phyloP scores from a whole-genome alignment of 495 filamentous ascomycete species.

The Penicillium desertorum region DNA sequence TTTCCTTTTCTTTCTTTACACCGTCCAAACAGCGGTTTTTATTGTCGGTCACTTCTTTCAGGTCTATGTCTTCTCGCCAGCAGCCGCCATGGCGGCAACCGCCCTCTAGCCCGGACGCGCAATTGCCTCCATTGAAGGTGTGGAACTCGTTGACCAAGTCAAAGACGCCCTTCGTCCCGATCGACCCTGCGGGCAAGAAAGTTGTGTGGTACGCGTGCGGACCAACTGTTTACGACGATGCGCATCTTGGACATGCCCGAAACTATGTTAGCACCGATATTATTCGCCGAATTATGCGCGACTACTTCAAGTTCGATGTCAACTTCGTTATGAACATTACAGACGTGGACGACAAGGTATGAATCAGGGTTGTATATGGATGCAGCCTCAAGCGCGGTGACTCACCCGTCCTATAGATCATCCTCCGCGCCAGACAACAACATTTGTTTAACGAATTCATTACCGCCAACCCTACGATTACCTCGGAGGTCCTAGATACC shows the following conservation, averaged over 20 bases:
- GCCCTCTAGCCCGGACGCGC: conserved; percentile 27
- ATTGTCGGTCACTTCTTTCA: conserved; percentile 10
- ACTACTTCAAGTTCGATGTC: conserved; percentile 85
- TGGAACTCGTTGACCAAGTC: conserved; percentile 76
- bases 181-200: conserved; percentile 62
- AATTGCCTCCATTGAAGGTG: conserved; percentile 44
- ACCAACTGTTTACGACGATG: conserved; percentile 89
- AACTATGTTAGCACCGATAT: conserved; percentile 97
- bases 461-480: conserved; percentile 41
- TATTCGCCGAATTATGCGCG: conserved; percentile 76
- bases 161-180: conserved; percentile 74
- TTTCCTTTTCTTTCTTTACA: conserved; percentile 18
- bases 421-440: conserved; percentile 76
- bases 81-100: conserved; percentile 54
- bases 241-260: conserved; percentile 85
- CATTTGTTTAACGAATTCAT: conserved; percentile 64
- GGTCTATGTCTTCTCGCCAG: conserved; percentile 38
- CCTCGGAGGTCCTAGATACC: conserved; percentile 54
- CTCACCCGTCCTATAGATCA: conserved; percentile 57
- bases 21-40: conserved; percentile 22
- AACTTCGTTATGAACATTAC: conserved; percentile 97
- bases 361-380: background rate
- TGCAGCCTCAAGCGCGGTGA: conserved; percentile 2
- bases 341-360: conserved; percentile 87
- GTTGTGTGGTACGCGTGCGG: conserved; percentile 90